Base-by-base conservation (phyloP, 176 grass and related monocot species). In the Tillandsia leiboldiana region DNA sequence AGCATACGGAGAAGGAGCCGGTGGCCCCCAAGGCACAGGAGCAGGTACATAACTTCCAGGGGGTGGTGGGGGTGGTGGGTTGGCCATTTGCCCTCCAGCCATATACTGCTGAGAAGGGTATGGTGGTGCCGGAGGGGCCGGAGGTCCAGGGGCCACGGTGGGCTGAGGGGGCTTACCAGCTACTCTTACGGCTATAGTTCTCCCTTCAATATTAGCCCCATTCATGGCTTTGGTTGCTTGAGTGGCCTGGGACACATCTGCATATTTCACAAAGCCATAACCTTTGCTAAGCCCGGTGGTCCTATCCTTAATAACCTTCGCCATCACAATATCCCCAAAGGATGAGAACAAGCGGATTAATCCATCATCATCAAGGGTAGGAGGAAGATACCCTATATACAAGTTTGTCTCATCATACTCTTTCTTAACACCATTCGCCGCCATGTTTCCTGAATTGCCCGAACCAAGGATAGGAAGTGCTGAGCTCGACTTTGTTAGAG, bases 271-370 rank as follows among this genome's bases (percentile, higher is more conserved):
- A 85, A 99, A 99, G 10, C 94, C 94, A 53, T 99, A 93, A 26
- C 94, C 94, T 90, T 93, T 99, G 56, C 87, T 99, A 24, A 84
- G 68, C 50, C 90, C 87, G 27, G 84, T 90, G 51, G 80, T 84
- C 14, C 90, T 83, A 72, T 99, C 94, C 77, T 82, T 99, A 76
- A 99, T 93, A 75, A 99, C 89, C 74, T 99, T 99, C 3, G 94
- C 94, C 94, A 93, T 93, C 51, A 75, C 77, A 68, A 99, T 99
- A 58, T 93, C 89, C 26, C 94, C 94, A 79, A 90, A 99, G 50
- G 85, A 76, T 0, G 78, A 93, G 72, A 99, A 99, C 27, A 88
- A 63, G 7, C 72, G 81, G 52, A 99, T 86, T 29, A 99, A 67
- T 13, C 87, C 84, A 11, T 82, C 83, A 86, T 99, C 94, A 79